These are phyloP conservation scores for Grosmannia clavigera DNA, from an alignment of 2,329 filamentous ascomycete genomes.

Conservation along the genomic window DNA sequence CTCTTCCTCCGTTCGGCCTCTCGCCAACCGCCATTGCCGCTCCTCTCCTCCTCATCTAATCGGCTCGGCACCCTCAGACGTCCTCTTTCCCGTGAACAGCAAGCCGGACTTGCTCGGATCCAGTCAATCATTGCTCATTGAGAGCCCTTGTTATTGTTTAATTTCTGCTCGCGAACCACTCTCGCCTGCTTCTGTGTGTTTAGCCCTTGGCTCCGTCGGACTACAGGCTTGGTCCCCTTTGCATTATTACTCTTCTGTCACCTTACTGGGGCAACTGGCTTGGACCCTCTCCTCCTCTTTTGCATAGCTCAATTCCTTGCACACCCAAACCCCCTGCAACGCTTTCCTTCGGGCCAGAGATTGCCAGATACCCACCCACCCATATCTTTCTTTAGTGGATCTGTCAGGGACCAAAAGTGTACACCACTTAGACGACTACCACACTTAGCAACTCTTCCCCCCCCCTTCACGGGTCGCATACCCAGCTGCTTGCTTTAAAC, in stretches of 20 bases:
- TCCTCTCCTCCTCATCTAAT: background rate
- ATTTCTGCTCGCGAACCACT: constrained; percentile 10
- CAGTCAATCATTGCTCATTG: constrained; percentile 29
- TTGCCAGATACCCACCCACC: constrained; percentile 11
- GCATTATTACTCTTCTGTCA: constrained; percentile 4
- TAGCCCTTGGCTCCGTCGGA: constrained; percentile 1
- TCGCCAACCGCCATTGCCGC: background rate
- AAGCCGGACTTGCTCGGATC: constrained; percentile 50
- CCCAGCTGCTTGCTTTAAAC: constrained; percentile 4
- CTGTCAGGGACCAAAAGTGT: constrained; percentile 4
- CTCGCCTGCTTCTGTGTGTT: background rate
- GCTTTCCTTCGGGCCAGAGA: constrained; percentile 23
- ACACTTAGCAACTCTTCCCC: constrained; percentile 13
- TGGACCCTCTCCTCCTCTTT: constrained; percentile 4
- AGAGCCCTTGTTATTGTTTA: constrained; percentile 7
- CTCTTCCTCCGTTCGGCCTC: background rate
- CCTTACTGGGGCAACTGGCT: constrained; percentile 9
- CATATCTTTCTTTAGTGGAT: constrained; percentile 5
- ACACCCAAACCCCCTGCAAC: background rate
- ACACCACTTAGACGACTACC: constrained; percentile 8
- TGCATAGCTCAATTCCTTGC: constrained; percentile 23
- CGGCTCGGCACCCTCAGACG: background rate
- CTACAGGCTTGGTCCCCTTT: constrained; percentile 9
- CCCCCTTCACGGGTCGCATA: constrained; percentile 4
- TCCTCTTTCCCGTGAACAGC: constrained; percentile 20